Evolutionary conservation across 1,139 yeast species (phyloP).

Genomic region (Meyerozyma elateridarum): DNA sequence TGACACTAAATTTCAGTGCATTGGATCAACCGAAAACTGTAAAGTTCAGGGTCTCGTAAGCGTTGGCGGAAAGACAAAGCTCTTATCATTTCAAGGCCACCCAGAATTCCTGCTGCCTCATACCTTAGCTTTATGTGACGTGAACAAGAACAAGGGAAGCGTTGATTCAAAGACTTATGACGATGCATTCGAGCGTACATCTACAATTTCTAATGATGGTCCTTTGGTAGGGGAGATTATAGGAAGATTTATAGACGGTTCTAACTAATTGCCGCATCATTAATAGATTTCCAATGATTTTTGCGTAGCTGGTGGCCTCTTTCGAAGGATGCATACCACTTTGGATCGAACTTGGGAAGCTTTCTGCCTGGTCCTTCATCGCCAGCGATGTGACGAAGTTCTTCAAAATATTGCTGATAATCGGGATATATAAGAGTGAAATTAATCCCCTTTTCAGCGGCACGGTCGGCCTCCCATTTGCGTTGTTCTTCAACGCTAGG

Average conservation of each 20-base stretch:
- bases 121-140: slow-evolving; percentile 18
- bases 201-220: neutral
- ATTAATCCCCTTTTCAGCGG: slow-evolving; percentile 4
- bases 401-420: slow-evolving; percentile 21
- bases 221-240: neutral
- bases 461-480: slow-evolving; percentile 2
- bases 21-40: slow-evolving; percentile 55
- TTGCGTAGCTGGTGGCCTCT: slow-evolving; percentile 15
- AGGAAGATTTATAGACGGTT: neutral
- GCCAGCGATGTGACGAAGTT: slow-evolving; percentile 18
- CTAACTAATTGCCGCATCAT: too few species aligned
- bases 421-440: slow-evolving; percentile 18
- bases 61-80: slow-evolving; percentile 32
- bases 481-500: slow-evolving; percentile 2
- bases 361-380: slow-evolving; percentile 22
- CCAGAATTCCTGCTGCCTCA: slow-evolving; percentile 63
- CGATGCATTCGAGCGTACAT: neutral
- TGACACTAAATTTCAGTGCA: slow-evolving; percentile 26
- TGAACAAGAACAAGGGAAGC: neutral
- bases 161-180: neutral
- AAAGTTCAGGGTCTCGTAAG: slow-evolving; percentile 58
- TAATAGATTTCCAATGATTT: neutral
- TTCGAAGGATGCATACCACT: slow-evolving; percentile 18
- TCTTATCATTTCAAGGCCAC: slow-evolving; percentile 81
- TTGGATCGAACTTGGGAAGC: slow-evolving; percentile 19